Evolutionary conservation across 108 stramenopile genomes (phyloP), one percentile per base, ranked within the genome.

Genomic region (Phaeodactylum tricornutum): DNA sequence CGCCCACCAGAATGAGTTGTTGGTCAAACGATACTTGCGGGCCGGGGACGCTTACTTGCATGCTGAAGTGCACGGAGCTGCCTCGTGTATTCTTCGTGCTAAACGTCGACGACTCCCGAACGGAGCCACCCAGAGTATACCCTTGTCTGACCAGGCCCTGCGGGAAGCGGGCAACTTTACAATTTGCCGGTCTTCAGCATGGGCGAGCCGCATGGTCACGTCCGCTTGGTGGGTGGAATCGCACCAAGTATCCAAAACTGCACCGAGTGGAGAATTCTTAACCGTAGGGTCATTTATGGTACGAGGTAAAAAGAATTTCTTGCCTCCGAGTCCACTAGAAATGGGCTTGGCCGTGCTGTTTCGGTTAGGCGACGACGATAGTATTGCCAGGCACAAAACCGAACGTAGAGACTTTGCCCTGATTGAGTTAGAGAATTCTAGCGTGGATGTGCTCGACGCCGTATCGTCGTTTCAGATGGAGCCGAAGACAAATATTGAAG

Each of bases 271-370:
- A 25, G 95, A 98, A 71, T 98, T 93, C 63, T 70, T 98, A 31
- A 69, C 93, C 3, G 95, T 95, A 1, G 97, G 97, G 5, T 83
- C 84, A 16, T 98, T 97, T 62, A 96, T 96, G 94, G 81, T 98
- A 62, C 75, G 93, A 23, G 98, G 95, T 3, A 89, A 84, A 64
- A 97, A 96, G 74, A 95, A 95, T 61, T 94, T 78, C 57, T 59
- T 98, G 16, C 94, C 91, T 0, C 86, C 94, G 0, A 64, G 68
- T 14, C 67, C 79, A 27, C 70, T 98, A 46, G 98, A 97, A 71
- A 87, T 98, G 92, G 95, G 96, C 31, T 44, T 95, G 30, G 96
- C 76, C 8, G 64, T 98, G 12, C 48, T 95, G 12, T 98, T 97
- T 64, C 81, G 86, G 47, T 52, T 98, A 47, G 94, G 94, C 19